Conservation (phyloP, 805 yeast species). For the Kodamaea kakaduensis region DNA sequence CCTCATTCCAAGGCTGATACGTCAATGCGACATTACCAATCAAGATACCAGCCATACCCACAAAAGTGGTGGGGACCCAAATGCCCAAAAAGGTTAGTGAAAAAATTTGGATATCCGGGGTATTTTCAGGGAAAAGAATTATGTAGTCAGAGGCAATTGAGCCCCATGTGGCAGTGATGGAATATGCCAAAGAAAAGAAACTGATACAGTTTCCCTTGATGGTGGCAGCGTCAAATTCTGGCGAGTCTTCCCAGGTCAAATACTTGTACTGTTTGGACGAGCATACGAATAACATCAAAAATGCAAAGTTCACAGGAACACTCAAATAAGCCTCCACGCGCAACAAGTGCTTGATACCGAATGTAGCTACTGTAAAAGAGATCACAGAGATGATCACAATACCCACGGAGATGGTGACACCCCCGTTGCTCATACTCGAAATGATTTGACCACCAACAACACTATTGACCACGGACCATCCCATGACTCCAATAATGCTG, state of each 20-base stretch:
- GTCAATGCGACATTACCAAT: constrained; percentile 32
- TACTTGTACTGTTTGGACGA: constrained; percentile 46
- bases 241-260: constrained; percentile 30
- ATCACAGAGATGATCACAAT: constrained; percentile 64
- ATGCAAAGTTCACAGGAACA: constrained; percentile 64
- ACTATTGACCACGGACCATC: constrained; percentile 93
- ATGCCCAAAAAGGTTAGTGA: constrained; percentile 62
- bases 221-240: constrained; percentile 35
- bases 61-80: constrained; percentile 40
- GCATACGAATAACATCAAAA: constrained; percentile 62
- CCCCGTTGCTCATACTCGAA: constrained; percentile 58
- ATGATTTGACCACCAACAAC: constrained; percentile 87
- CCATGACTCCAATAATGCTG: constrained; percentile 71
- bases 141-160: constrained; percentile 83
- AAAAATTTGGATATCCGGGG: constrained; percentile 54
- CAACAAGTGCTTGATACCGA: constrained; percentile 72
- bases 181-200: constrained; percentile 67
- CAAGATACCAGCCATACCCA: constrained; percentile 27
- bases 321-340: constrained; percentile 65
- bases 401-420: constrained; percentile 69
- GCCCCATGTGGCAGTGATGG: constrained; percentile 88
- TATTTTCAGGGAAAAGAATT: constrained; percentile 70
- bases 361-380: constrained; percentile 64
- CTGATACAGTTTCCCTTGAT: constrained; percentile 66
- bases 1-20: constrained; percentile 30